A percentile compares a stretch with the other conserved stretches of the same genome.
Conservation (phyloP, 1,139 yeast species). For the Sugiyamaella neomexicana region DNA sequence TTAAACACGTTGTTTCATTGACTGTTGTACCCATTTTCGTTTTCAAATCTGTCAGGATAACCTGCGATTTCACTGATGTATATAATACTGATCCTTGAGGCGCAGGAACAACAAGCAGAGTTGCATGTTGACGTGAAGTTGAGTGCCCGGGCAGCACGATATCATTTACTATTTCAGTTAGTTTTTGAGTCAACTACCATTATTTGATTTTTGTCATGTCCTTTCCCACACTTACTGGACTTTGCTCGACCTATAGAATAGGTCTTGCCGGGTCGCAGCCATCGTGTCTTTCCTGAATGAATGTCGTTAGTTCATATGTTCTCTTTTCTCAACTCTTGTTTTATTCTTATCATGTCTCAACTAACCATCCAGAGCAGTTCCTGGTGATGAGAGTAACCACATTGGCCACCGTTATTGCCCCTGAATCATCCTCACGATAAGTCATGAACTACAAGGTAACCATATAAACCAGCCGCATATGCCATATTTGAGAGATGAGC, state of each 20-base stretch:
- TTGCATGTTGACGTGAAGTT: constrained; percentile 33
- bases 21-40: constrained; percentile 34
- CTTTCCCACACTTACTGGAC: constrained; percentile 8
- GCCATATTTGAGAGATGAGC: not conserved
- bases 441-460: not conserved
- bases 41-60: constrained; percentile 29
- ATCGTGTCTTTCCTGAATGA: constrained; percentile 20
- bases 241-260: constrained; percentile 24
- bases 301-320: constrained; percentile 10
- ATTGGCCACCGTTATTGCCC: constrained; percentile 7
- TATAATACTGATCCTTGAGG: constrained; percentile 23
- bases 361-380: constrained; percentile 16
- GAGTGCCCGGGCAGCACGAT: constrained; percentile 28
- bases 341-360: not conserved
- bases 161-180: constrained; percentile 16
- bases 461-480: not conserved
- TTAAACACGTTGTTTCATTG: constrained; percentile 16
- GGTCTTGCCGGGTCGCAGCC: constrained; percentile 28
- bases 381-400: constrained; percentile 25
- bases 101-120: constrained; percentile 23
- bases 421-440: not conserved
- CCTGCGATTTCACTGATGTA: constrained; percentile 24
- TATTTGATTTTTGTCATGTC: not conserved
- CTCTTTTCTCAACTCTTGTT: not conserved
- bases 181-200: not conserved